Base-by-base conservation (phyloP, 768 basidiomycete species). In the Harrya chromipes region DNA sequence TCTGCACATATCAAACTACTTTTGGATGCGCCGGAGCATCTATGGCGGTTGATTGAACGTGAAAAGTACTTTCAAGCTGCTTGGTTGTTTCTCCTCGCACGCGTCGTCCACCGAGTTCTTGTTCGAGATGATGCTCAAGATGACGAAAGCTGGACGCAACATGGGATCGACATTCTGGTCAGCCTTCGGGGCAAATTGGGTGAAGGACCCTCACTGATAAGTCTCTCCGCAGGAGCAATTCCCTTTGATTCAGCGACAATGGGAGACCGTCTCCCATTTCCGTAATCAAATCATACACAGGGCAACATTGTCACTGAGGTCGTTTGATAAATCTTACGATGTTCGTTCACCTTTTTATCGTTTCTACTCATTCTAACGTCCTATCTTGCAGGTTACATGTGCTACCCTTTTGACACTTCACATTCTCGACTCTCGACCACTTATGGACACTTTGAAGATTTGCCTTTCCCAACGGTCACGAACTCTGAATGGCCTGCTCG, bases 1-100 rank as follows among this genome's bases (percentile, higher is more conserved):
- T 87, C 93, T 23, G 90, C 91, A 1, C 91, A 95, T 62, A 76
- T 97, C 60, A 95, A 94, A 65, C 70, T 97, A n/a, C 76, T 97
- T 16, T 71, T 97, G 6, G 94, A 97, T 68, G 85, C 90, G 9
- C 92, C 94, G 7, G 94, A 97, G 65, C 85, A 93, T 68, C 69
- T 97, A 19, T 97, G 94, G 88, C 79, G 88, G 4, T 74, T 94
- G 46, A 80, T 95, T 49, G 90, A 94, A 60, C 75, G 80, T 44
- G 85, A 87, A 60, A 78, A 80, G 48, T 93, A 87, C 58, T 77
- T 93, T 24, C 76, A 85, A 29, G 94, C 94, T 6, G 84, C 90
- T 13, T 94, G 88, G 87, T 68, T 95, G 40, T 94, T 92, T 69
- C 76, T 93, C 14, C 74, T 95, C 17, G 80, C 91, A 8, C 80